phyloP scores from a whole-genome alignment of 176 grass and related monocot genomes.

The Rhipidocladum racemiflorum region DNA sequence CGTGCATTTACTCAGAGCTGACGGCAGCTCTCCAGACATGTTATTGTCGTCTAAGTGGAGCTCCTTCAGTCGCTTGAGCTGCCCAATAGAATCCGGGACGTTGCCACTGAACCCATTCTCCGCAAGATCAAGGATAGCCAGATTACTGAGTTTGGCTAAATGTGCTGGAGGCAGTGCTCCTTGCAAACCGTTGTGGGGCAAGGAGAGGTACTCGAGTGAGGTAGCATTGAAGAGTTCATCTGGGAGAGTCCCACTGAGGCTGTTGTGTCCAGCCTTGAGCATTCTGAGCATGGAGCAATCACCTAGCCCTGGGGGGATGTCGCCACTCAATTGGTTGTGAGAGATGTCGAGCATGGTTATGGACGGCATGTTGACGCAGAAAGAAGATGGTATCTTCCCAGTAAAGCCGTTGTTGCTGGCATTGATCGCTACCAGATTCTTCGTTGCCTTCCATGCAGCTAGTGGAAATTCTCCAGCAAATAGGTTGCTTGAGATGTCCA shows the following conservation, averaged over 20 bases:
- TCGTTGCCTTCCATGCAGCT: not conserved
- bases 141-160: constrained; percentile 30
- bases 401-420: constrained; percentile 49
- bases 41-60: constrained; percentile 24
- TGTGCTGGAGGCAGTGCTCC: not conserved
- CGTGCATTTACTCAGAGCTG: constrained; percentile 35
- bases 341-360: constrained; percentile 28
- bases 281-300: constrained; percentile 28
- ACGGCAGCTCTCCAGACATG: constrained; percentile 36
- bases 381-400: not conserved
- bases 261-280: constrained; percentile 33
- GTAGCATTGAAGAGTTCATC: constrained; percentile 27
- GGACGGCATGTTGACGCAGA: not conserved
- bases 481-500: constrained; percentile 50
- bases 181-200: constrained; percentile 31
- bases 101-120: constrained; percentile 6
- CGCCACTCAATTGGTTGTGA: constrained; percentile 39
- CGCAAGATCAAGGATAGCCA: constrained; percentile 32
- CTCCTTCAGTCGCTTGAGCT: constrained; percentile 29
- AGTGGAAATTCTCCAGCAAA: constrained; percentile 36
- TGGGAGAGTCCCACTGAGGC: constrained; percentile 31
- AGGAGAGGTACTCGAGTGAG: constrained; percentile 33
- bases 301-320: constrained; percentile 20
- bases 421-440: constrained; percentile 23
- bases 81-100: constrained; percentile 35